Percentiles rank a stretch among this genome's conserved stretches.
Conservation (phyloP, 805 yeast genomes). For the Wickerhamiella dianesei region DNA sequence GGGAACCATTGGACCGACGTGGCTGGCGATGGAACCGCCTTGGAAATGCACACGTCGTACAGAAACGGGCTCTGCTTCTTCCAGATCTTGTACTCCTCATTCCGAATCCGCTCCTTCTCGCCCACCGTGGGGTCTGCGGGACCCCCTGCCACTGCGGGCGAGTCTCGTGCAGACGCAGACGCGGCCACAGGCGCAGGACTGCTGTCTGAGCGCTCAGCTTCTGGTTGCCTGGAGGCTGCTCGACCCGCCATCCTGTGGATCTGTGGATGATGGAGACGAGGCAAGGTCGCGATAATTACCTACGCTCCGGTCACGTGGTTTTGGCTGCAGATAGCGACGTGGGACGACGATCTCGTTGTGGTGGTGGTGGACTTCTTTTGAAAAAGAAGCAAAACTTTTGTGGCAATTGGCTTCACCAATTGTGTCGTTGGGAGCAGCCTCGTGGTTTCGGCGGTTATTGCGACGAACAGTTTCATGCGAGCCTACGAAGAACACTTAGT, state of each 20-base stretch:
- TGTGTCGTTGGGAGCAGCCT: too few species aligned
- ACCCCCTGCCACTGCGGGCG: not conserved
- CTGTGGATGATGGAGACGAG: too few species aligned
- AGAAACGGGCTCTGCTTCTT: slow-evolving; percentile 49
- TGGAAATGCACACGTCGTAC: slow-evolving; percentile 42
- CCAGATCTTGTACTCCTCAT: slow-evolving; percentile 42
- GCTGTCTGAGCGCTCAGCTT: not conserved
- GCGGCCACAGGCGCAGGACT: not conserved
- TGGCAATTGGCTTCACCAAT: too few species aligned
- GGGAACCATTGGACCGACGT: slow-evolving; percentile 51
- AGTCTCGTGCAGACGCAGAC: not conserved
- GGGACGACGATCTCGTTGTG: too few species aligned
- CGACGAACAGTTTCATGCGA: too few species aligned
- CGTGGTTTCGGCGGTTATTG: too few species aligned
- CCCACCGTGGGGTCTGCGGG: slow-evolving; percentile 3
- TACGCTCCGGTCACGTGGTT: too few species aligned
- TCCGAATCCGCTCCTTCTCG: slow-evolving; percentile 13
- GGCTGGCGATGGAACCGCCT: slow-evolving; percentile 49
- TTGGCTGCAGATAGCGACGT: too few species aligned
- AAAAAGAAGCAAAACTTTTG: too few species aligned
- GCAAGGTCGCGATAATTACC: not conserved
- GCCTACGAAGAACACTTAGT: too few species aligned
- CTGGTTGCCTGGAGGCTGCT: not conserved
- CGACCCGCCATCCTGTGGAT: not conserved
- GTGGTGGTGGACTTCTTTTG: too few species aligned